A percentile compares a stretch with the other conserved stretches of the same genome.
phyloP scores from a whole-genome alignment of 2,329 filamentous ascomycete species.

The Trichoderma koningiopsis region DNA sequence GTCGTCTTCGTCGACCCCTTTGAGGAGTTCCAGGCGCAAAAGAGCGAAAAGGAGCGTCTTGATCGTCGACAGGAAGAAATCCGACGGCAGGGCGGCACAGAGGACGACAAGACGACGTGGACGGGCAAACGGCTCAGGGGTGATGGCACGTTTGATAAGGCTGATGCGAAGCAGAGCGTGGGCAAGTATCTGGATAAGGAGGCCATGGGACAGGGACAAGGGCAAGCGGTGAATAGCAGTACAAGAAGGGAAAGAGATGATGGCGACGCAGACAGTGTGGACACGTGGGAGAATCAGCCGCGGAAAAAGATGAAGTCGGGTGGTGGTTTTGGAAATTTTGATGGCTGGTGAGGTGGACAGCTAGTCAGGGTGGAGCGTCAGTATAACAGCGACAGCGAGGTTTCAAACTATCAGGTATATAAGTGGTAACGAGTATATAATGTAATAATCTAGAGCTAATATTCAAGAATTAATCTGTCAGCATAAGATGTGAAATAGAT shows the following conservation, averaged over 20 bases:
- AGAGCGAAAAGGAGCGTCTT: slow-evolving; percentile 61
- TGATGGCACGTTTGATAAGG: slow-evolving; percentile 59
- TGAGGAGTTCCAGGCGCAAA: slow-evolving; percentile 83
- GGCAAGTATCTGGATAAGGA: slow-evolving; percentile 82
- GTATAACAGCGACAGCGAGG: not conserved
- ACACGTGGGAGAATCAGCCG: slow-evolving; percentile 66
- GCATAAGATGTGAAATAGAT: not conserved
- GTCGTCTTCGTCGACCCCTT: slow-evolving; percentile 93
- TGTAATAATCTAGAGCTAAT: not conserved
- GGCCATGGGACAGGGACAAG: slow-evolving; percentile 30
- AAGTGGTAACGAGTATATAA: not conserved
- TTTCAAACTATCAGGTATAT: slow-evolving; percentile 1
- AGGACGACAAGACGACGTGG: slow-evolving; percentile 92
- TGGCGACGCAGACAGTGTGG: slow-evolving; percentile 64
- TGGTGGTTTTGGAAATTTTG: slow-evolving; percentile 94
- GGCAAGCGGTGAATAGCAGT: slow-evolving; percentile 50
- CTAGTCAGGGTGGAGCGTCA: slow-evolving; percentile 60
- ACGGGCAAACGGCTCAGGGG: slow-evolving; percentile 85
- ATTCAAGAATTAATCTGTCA: not conserved
- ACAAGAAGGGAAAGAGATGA: slow-evolving; percentile 44
- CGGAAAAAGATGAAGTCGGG: slow-evolving; percentile 77
- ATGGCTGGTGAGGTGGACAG: slow-evolving; percentile 76
- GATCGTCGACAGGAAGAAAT: slow-evolving; percentile 64
- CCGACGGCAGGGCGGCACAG: slow-evolving; percentile 67
- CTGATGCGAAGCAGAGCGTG: slow-evolving; percentile 49